Evolutionary conservation across 1,139 yeast genomes (phyloP).

Genomic region (Sugiyamaella pinicola): DNA sequence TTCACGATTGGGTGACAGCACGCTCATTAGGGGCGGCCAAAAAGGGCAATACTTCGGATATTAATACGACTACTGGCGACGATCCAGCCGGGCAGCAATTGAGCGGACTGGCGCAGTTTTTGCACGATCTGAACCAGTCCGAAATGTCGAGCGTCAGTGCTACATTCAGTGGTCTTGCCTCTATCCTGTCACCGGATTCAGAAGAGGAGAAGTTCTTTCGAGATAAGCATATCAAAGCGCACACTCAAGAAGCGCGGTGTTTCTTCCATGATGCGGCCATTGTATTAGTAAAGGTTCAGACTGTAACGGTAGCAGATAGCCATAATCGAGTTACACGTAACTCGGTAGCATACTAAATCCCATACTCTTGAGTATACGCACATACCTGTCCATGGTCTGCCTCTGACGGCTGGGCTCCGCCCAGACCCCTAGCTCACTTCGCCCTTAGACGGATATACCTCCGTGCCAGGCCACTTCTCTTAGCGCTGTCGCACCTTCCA

Average conservation of each 20-base stretch:
- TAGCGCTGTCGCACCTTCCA: no score
- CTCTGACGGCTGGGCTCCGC: slow-evolving; percentile 9
- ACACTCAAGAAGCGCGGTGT: slow-evolving; percentile 59
- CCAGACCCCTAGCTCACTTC: not conserved
- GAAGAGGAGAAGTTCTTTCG: slow-evolving; percentile 49
- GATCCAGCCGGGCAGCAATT: not conserved
- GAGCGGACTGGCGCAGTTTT: slow-evolving; percentile 54
- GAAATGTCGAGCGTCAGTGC: slow-evolving; percentile 78
- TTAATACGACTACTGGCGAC: slow-evolving; percentile 7
- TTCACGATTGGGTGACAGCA: slow-evolving; percentile 85
- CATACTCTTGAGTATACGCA: not conserved
- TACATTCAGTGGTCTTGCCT: slow-evolving; percentile 72
- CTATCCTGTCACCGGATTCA: slow-evolving; percentile 51
- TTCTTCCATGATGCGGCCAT: slow-evolving; percentile 69
- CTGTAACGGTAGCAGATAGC: slow-evolving; percentile 80
- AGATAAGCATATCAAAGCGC: slow-evolving; percentile 57
- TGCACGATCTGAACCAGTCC: slow-evolving; percentile 71
- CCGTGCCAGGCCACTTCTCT: no score
- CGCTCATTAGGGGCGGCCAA: slow-evolving; percentile 45
- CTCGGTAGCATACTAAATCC: slow-evolving; percentile 9
- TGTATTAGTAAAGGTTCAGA: slow-evolving; percentile 62
- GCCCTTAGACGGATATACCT: not conserved
- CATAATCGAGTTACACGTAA: slow-evolving; percentile 56
- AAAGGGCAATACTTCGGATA: slow-evolving; percentile 39
- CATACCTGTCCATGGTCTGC: not conserved